These are phyloP conservation scores for Trapa incisa DNA, from an alignment of 345 rosid genomes.

Conservation along the genomic window DNA sequence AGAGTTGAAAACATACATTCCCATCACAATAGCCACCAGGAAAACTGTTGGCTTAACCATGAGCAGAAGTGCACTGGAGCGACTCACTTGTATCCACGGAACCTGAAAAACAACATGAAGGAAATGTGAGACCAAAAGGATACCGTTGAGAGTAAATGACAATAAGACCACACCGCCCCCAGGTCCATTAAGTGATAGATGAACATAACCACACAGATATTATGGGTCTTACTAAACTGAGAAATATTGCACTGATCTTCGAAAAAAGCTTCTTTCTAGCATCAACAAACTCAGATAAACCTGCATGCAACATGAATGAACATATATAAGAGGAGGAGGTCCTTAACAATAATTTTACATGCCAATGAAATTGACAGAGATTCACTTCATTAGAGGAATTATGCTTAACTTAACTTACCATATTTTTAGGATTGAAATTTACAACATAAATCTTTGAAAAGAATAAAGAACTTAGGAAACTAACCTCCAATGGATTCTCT, in stretches of 20 bases:
- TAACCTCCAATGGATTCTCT: constrained; percentile 78
- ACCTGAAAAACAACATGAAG: constrained; percentile 35
- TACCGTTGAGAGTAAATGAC: not conserved
- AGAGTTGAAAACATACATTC: constrained; percentile 38
- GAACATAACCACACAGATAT: not conserved
- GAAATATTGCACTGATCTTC: constrained; percentile 50
- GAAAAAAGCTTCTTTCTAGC: constrained; percentile 53
- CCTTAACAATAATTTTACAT: not conserved
- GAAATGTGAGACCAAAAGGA: not conserved
- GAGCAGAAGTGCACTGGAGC: constrained; percentile 68
- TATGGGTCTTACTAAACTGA: constrained; percentile 43
- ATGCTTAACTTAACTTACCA: not conserved
- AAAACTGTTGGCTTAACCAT: constrained; percentile 62
- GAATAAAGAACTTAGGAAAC: constrained; percentile 8
- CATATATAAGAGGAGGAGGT: not conserved
- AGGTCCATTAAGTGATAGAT: not conserved
- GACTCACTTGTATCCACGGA: constrained; percentile 92
- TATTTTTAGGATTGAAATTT: not conserved
- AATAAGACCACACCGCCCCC: not conserved
- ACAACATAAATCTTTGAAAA: not conserved
- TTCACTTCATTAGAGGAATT: not conserved
- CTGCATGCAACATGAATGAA: constrained; percentile 23
- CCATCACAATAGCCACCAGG: constrained; percentile 63
- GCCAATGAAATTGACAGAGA: not conserved
- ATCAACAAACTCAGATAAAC: constrained; percentile 57